phyloP scores from a whole-genome alignment of 352 stramenopile species.

The Globisporangium emineosum region DNA sequence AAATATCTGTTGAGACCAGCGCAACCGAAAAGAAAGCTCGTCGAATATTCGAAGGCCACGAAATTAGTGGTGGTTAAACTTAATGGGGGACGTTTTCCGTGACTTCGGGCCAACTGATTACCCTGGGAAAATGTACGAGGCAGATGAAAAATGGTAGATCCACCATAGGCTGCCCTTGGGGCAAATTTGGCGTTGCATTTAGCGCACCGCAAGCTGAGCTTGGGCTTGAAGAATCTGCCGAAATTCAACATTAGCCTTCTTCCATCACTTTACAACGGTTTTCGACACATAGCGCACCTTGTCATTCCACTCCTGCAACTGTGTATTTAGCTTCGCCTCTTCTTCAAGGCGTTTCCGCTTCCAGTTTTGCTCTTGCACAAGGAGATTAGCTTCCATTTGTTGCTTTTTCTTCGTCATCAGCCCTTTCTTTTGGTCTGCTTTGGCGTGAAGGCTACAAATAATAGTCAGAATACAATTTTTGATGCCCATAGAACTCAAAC shows the following conservation, averaged over 20 bases:
- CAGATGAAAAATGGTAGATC: not conserved
- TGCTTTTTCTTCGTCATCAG: not conserved
- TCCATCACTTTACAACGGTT: not conserved
- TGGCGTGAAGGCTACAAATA: conserved; percentile 3
- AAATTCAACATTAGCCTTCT: not conserved
- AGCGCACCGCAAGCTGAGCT: not conserved
- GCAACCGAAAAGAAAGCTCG: not conserved
- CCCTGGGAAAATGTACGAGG: not conserved
- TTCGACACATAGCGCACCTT: conserved; percentile 7
- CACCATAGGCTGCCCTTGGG: not conserved
- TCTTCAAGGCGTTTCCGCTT: conserved; percentile 10
- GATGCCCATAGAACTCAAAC: not conserved
- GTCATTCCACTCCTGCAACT: conserved; percentile 7
- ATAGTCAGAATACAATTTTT: not conserved
- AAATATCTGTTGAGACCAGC: not conserved
- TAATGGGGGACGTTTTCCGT: not conserved
- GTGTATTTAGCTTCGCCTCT: conserved; percentile 10
- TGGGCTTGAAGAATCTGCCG: conserved; percentile 1
- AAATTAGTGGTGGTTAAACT: not conserved
- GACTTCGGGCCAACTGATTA: not conserved
- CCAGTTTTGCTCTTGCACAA: not conserved
- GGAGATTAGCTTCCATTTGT: not conserved
- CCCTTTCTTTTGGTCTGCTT: not conserved
- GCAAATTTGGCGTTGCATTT: not conserved
- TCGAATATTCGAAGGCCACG: not conserved